Base-by-base conservation (phyloP, 768 basidiomycete genomes). In the Terana coerulea region DNA sequence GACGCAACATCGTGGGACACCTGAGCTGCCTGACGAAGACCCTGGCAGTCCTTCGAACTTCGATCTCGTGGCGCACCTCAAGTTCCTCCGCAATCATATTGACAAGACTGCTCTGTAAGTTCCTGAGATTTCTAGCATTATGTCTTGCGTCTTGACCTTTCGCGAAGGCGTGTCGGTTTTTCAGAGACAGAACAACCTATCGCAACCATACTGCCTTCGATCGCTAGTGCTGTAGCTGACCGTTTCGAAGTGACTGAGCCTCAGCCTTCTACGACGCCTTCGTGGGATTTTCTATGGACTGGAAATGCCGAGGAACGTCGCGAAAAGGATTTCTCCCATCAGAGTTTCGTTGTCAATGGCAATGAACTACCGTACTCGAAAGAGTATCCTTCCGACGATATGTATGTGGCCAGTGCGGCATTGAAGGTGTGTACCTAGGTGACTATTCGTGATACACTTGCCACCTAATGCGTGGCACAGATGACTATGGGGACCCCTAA, bases 21-120 rank as follows among this genome's bases (percentile, higher is more conserved):
- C 72, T 3, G 72, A 74, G 35, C 75, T 97, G 21, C 84, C 81
- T 0, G 94, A 97, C 61, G 77, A 80, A 5, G 75, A 91, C 58
- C 82, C 79, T 3, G 62, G 70, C 33, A 87, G 84, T 65, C 70
- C 82, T 17, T 78, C 77, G 5, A 79, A 91, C 40, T 95, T 97
- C 61, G 80, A 91, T 63, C 67, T 97, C n/a, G 71, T 83, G 25
- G 75, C 76, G n/a, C 92, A 95, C 60, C 64, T 97, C 26, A 79
- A 84, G 56, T 92, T 92, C 61, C 73, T 98, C 47, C 79, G 95
- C 35, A 75, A 75, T 9, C 79, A 91, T 59, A 74, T 97, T 26
- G 90, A 95, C 64, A 97, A 97, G 69, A 85, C 83, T 64, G 82
- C 86, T 1, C 59, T 97, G 94, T 95, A 61, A 69, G 91, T 78